Percentiles rank a stretch among this genome's conserved stretches.
Evolutionary conservation across 352 stramenopile genomes (phyloP).

Genomic region (Peronospora farinosa): DNA sequence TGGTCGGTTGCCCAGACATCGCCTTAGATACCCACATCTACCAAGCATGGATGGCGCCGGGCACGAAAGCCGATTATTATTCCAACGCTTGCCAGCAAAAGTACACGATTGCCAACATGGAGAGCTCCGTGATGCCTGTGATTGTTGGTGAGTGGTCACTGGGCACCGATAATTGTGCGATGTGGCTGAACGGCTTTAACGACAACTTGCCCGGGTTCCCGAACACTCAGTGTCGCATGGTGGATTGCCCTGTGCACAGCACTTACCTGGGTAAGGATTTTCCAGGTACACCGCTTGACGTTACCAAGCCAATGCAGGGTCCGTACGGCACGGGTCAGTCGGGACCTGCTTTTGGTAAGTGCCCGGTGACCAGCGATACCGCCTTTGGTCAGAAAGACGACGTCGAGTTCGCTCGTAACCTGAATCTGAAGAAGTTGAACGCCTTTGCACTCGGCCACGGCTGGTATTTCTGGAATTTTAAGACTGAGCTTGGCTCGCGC

Average conservation of each 20-base stretch:
- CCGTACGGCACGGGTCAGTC: slow-evolving; percentile 13
- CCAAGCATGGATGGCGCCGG: slow-evolving; percentile 74
- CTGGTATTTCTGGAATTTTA: slow-evolving; percentile 87
- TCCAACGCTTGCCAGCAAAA: slow-evolving; percentile 87
- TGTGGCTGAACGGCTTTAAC: slow-evolving; percentile 76
- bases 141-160: slow-evolving; percentile 94
- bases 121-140: slow-evolving; percentile 46
- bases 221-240: slow-evolving; percentile 82
- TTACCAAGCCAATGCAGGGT: slow-evolving; percentile 12
- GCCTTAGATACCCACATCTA: slow-evolving; percentile 95
- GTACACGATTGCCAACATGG: slow-evolving; percentile 63
- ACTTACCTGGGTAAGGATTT: slow-evolving; percentile 58
- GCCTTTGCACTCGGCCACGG: slow-evolving; percentile 86
- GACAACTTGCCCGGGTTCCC: slow-evolving; percentile 48
- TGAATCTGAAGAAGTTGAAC: slow-evolving; percentile 88
- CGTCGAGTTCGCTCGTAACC: slow-evolving; percentile 58
- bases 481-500: slow-evolving; percentile 48
- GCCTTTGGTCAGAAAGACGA: slow-evolving; percentile 65
- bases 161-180: slow-evolving; percentile 69
- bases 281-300: slow-evolving; percentile 10
- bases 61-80: slow-evolving; percentile 73
- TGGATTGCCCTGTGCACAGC: slow-evolving; percentile 66
- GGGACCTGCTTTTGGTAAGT: slow-evolving; percentile 53
- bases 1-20: slow-evolving; percentile 84
- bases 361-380: slow-evolving; percentile 19